Percentiles rank a stretch among this genome's conserved stretches.
Evolutionary conservation across 169 alveolate species (phyloP).

Genomic region (Cyclospora cayetanensis): DNA sequence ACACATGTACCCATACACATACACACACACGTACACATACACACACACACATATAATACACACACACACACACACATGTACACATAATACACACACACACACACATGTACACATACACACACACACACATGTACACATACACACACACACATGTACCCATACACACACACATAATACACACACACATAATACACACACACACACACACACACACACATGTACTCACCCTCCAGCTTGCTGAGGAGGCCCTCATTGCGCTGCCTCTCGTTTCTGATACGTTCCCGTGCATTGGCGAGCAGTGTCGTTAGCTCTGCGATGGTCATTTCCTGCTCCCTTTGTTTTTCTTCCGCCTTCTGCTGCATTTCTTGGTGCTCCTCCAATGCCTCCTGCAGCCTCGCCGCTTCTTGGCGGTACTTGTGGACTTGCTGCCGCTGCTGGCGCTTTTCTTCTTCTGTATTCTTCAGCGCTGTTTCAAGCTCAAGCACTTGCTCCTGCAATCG

Average conservation of each 20-base stretch:
- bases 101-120: no score
- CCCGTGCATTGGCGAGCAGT: constrained; percentile 21
- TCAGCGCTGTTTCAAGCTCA: background rate
- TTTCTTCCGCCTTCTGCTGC: constrained; percentile 2
- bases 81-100: no score
- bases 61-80: no score
- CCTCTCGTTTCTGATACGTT: constrained; percentile 42
- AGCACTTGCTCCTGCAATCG: constrained; percentile 44
- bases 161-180: no score
- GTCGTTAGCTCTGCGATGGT: constrained; percentile 38
- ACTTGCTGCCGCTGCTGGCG: constrained; percentile 7
- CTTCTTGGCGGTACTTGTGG: constrained; percentile 38
- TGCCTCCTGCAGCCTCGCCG: background rate
- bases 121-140: no score
- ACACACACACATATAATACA: no score
- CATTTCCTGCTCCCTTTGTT: constrained; percentile 28
- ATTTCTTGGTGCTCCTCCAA: background rate
- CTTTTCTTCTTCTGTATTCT: constrained; percentile 23
- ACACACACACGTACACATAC: no score
- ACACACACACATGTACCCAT: no score
- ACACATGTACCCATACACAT: no score
- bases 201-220: no score
- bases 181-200: no score
- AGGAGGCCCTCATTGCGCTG: constrained; percentile 54
- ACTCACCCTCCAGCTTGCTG: constrained; percentile 49